Conservation (phyloP, 2,329 filamentous ascomycete species). For the Aureobasidium sp. region DNA sequence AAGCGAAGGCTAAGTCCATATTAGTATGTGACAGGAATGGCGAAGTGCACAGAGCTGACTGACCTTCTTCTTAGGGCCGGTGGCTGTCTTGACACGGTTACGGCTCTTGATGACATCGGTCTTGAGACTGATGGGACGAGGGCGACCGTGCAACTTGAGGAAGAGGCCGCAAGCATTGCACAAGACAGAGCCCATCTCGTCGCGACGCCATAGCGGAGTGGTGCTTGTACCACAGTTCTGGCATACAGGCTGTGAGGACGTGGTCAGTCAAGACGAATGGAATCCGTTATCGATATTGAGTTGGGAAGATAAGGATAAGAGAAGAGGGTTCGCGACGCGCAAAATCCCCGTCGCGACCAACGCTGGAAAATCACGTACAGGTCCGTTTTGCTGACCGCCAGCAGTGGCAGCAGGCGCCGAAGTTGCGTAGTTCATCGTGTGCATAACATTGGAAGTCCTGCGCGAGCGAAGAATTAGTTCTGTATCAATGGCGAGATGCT, state of each 20-base stretch:
- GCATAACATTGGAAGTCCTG: slow-evolving; percentile 36
- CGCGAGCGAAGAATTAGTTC: slow-evolving; percentile 17
- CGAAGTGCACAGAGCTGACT: background rate
- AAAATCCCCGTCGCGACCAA: background rate
- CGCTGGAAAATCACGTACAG: slow-evolving; percentile 37
- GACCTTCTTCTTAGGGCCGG: slow-evolving; percentile 60
- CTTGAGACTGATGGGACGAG: slow-evolving; percentile 92
- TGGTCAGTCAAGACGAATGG: background rate
- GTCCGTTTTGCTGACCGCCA: slow-evolving; percentile 52
- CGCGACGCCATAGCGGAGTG: slow-evolving; percentile 92
- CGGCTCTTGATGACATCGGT: slow-evolving; percentile 99
- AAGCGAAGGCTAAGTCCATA: slow-evolving; percentile 30
- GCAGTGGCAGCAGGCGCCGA: slow-evolving; percentile 58
- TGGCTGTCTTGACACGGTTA: slow-evolving; percentile 87
- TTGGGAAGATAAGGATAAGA: slow-evolving; percentile 16
- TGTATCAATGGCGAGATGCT: slow-evolving; percentile 8
- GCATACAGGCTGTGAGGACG: slow-evolving; percentile 69
- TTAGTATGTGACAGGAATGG: background rate
- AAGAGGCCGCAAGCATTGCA: slow-evolving; percentile 99
- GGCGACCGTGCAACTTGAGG: slow-evolving; percentile 88
- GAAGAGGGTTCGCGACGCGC: slow-evolving; percentile 13
- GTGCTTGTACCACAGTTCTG: slow-evolving; percentile 95
- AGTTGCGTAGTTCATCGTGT: slow-evolving; percentile 53
- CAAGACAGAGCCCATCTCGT: slow-evolving; percentile 89
- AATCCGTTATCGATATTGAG: slow-evolving; percentile 16